Percentiles rank a stretch among this genome's conserved stretches.
Evolutionary conservation across 192 early-diverging fungal species (phyloP).

Genomic region (Diversispora epigaea): DNA sequence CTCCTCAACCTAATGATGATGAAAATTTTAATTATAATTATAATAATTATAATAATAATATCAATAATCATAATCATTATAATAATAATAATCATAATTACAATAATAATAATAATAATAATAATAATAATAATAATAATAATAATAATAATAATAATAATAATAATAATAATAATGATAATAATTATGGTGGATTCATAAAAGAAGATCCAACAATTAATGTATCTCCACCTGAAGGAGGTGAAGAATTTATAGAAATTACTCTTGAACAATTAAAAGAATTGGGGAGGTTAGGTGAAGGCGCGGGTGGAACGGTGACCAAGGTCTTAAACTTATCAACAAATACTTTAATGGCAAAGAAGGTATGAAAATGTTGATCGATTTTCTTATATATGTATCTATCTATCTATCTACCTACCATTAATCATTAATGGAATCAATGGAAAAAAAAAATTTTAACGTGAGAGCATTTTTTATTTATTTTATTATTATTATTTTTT

Average conservation of each 20-base stretch:
- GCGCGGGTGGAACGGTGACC: slow-evolving; percentile 86
- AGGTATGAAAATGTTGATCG: slow-evolving; percentile 56
- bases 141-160: no score
- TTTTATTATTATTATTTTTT: no score
- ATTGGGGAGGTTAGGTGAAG: slow-evolving; percentile 76
- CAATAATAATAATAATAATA: no score
- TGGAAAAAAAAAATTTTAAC: no score
- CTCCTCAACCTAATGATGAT: neutral
- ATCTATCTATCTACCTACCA: neutral
- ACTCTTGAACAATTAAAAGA: slow-evolving; percentile 10
- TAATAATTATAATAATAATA: no score
- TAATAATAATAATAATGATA: no score
- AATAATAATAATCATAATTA: no score
- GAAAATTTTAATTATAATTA: neutral
- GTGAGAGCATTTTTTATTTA: no score
- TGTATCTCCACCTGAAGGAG: neutral
- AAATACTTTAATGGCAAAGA: slow-evolving; percentile 86
- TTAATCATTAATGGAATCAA: no score
- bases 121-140: no score
- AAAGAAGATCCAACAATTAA: neutral
- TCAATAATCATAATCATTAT: no score
- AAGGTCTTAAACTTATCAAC: slow-evolving; percentile 79
- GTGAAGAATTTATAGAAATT: slow-evolving; percentile 3
- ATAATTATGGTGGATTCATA: neutral
- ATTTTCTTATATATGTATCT: neutral